Percentiles rank a stretch among this genome's conserved stretches.
These are phyloP conservation scores for Tulasnella sp. DNA, from an alignment of 768 basidiomycete species.

Conservation along the genomic window DNA sequence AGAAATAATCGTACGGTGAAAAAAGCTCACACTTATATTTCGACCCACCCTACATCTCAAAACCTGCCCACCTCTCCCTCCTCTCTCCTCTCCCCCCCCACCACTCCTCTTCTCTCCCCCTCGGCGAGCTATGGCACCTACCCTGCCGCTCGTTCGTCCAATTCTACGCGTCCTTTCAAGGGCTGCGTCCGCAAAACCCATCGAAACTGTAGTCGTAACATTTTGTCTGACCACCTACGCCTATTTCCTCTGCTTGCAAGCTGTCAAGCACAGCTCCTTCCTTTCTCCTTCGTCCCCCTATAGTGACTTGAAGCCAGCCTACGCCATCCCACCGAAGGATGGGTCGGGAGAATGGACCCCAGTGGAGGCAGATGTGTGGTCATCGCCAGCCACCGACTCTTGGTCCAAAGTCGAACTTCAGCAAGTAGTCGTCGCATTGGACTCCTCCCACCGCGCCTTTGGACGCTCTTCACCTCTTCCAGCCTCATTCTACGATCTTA, in stretches of 20 bases:
- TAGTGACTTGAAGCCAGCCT: constrained; percentile 25
- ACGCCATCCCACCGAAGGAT: background rate
- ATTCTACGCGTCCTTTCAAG: constrained; percentile 27
- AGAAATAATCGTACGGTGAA: constrained; percentile 17
- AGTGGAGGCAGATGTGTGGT: constrained; percentile 21
- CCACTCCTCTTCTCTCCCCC: background rate
- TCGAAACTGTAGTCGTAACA: constrained; percentile 85
- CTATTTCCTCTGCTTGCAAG: constrained; percentile 89
- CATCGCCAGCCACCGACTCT: constrained; percentile 32
- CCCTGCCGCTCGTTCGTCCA: constrained; percentile 24
- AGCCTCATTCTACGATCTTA: constrained; percentile 13
- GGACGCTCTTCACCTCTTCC: constrained; percentile 13
- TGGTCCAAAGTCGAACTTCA: constrained; percentile 57
- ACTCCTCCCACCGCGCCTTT: constrained; percentile 31
- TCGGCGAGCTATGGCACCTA: constrained; percentile 14
- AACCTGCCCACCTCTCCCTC: constrained; percentile 9
- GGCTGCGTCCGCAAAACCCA: constrained; percentile 37
- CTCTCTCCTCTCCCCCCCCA: background rate
- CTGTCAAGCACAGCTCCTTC: constrained; percentile 84
- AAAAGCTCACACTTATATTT: constrained; percentile 12
- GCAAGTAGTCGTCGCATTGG: constrained; percentile 62
- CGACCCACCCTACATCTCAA: background rate
- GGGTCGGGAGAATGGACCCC: background rate
- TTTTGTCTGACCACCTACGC: constrained; percentile 86
- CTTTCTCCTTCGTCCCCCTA: constrained; percentile 43